These are phyloP conservation scores for Sugiyamaella valdiviana DNA, from an alignment of 805 yeast species.

Conservation along the genomic window DNA sequence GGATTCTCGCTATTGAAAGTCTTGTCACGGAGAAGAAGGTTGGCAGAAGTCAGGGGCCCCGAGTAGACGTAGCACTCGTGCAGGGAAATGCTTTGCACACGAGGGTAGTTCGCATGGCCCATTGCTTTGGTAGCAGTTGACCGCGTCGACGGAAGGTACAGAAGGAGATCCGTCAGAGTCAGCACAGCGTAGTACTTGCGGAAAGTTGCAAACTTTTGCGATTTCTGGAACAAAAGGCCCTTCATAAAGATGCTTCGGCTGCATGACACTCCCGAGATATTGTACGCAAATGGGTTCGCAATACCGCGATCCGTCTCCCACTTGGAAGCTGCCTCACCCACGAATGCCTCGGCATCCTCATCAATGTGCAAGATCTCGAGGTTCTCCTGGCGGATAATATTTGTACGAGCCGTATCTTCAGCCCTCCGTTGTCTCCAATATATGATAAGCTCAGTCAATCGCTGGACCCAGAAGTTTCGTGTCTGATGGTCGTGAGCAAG, in stretches of 20 bases:
- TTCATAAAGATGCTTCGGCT: conserved; percentile 53
- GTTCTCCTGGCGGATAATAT: conserved; percentile 41
- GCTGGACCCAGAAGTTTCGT: conserved; percentile 62
- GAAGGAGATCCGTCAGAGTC: conserved; percentile 60
- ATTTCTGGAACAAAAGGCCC: conserved; percentile 66
- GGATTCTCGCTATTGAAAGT: conserved; percentile 46
- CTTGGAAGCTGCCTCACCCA: conserved; percentile 41
- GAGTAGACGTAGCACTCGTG: conserved; percentile 69
- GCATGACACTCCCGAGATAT: conserved; percentile 53
- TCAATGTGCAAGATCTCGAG: conserved; percentile 42
- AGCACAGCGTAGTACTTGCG: conserved; percentile 53
- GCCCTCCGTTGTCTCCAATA: conserved; percentile 56
- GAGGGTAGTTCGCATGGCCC: conserved; percentile 45
- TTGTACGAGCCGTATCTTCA: conserved; percentile 37
- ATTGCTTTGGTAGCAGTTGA: conserved; percentile 41
- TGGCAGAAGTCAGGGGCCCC: conserved; percentile 54
- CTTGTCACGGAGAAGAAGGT: conserved; percentile 43
- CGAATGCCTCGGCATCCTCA: conserved; percentile 52
- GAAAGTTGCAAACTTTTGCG: conserved; percentile 63
- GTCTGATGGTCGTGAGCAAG: conserved; percentile 47
- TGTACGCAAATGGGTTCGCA: conserved; percentile 49
- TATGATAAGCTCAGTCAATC: conserved; percentile 38
- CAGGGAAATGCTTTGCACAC: conserved; percentile 55
- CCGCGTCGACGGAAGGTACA: conserved; percentile 50
- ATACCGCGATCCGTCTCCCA: conserved; percentile 50